Evolutionary conservation across 495 filamentous ascomycete species (phyloP), one percentile per base, ranked within the genome.

Genomic region (Aspergillus incahuasiensis): DNA sequence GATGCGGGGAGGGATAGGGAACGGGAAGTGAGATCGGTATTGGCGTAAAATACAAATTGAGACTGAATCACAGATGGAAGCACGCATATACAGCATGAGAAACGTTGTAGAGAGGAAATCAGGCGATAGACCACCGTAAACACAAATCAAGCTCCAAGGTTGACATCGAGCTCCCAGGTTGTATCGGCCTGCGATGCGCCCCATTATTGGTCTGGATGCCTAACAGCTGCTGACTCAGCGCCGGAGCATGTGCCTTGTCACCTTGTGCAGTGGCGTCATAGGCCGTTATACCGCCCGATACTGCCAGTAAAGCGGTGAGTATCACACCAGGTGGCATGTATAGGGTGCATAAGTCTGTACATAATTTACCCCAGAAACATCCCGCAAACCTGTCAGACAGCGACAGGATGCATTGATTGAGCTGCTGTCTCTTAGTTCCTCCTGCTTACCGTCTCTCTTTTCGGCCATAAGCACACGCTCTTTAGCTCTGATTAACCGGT

Each of bases 231-330:
- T 53, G 49, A 58, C 22, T 58, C 56, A 58, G 49, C 43, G 3
- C 22, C n/a, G 5, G n/a, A 48, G 39, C 30, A 35, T n/a, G 25
- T 48, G 39, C 35, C 21, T 34, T 19, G 56, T n/a, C n/a, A n/a
- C n/a, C n/a, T n/a, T n/a, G n/a, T n/a, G n/a, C n/a, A n/a, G n/a
- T 58, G 56, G 56, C 56, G 56, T 58, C 56, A 58, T 58, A 53
- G 43, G 49, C 21, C 13, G 15, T 3, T 12, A 1, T 6, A 46
- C 43, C 43, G 43, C 21, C 24, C 22, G 6, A 15, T 46, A 24
- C 22, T 25, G 20, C 43, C 6, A 18, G 38, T n/a, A 38, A 12
- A 18, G 38, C 38, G 38, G 38, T 40, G 15, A 40, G 12, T 18
- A 40, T 40, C 2, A 5, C 38, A 40, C 13, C 38, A 40, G n/a